Base-by-base conservation (phyloP, 768 basidiomycete genomes). In the Kwoniella bestiolae region DNA sequence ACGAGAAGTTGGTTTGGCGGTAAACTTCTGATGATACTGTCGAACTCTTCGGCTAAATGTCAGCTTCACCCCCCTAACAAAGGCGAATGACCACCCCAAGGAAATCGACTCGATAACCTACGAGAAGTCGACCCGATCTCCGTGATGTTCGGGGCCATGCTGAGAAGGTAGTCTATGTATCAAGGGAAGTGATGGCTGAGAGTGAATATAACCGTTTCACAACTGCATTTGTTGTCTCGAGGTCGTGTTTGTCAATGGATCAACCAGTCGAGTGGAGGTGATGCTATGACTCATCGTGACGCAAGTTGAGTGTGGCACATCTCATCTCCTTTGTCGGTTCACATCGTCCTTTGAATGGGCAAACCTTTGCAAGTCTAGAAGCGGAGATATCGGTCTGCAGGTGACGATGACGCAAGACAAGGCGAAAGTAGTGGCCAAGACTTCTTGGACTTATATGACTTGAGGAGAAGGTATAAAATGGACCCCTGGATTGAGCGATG, bases 1-100 rank as follows among this genome's bases (percentile, higher is more conserved):
- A 80, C 76, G 18, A 79, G 67, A n/a, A 78, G 72, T 61, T 80
- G 76, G 23, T 50, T 61, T 0, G 72, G 60, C 25, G 70, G 59
- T 21, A 80, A 60, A 12, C 66, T 46, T 16, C 65, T 69, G 28
- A 76, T 66, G 50, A 80, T 74, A 31, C 56, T 56, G 45, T 80
- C 77, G 59, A 73, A 80, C 52, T 80, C 79, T 79, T 26, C 21
- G 16, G 14, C 51, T 44, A 21, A 21, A n/a, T n/a, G n/a, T n/a
- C 35, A 29, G 21, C 14, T 5, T n/a, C n/a, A n/a, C n/a, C n/a
- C n/a, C n/a, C n/a, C n/a, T n/a, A n/a, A n/a, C n/a, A n/a, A n/a
- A n/a, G n/a, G n/a, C n/a, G n/a, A n/a, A n/a, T n/a, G n/a, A n/a
- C n/a, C n/a, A n/a, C n/a, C n/a, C n/a, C n/a, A n/a, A n/a, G n/a